Conservation (phyloP, 2,329 filamentous ascomycete genomes). For the Colletotrichum melonis region DNA sequence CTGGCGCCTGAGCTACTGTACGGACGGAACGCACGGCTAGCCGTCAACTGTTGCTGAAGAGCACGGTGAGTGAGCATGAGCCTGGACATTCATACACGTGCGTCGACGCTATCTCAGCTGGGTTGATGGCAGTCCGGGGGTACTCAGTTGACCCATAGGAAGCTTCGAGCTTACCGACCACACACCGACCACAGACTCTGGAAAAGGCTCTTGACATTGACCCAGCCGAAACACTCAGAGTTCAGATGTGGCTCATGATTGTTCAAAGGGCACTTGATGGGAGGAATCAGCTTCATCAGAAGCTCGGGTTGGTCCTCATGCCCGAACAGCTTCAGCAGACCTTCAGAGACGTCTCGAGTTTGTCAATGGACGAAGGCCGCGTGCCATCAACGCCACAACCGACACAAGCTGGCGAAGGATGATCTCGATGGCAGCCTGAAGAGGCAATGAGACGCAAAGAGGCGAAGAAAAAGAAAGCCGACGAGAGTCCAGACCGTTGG, state of each 20-base stretch:
- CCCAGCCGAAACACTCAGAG: neutral
- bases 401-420: constrained; percentile 1
- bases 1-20: constrained; percentile 3
- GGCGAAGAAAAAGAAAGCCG: constrained; percentile 5
- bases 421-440: constrained; percentile 26
- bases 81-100: neutral
- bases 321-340: constrained; percentile 25
- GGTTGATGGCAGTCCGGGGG: neutral
- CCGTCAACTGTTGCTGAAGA: constrained; percentile 13
- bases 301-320: constrained; percentile 19
- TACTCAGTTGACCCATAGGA: neutral
- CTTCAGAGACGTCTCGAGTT: constrained; percentile 27
- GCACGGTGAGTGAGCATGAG: neutral
- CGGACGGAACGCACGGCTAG: constrained; percentile 32
- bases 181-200: constrained; percentile 13
- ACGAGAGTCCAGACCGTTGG: constrained; percentile 15
- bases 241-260: constrained; percentile 5
- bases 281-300: constrained; percentile 22
- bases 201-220: neutral
- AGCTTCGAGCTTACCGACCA: constrained; percentile 5
- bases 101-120: constrained; percentile 2
- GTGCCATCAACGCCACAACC: neutral
- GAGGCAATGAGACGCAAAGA: constrained; percentile 18
- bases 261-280: neutral
- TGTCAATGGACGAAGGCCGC: neutral